Base-by-base conservation (phyloP, 441 rosid species). In the Euphorbia celastroides region DNA sequence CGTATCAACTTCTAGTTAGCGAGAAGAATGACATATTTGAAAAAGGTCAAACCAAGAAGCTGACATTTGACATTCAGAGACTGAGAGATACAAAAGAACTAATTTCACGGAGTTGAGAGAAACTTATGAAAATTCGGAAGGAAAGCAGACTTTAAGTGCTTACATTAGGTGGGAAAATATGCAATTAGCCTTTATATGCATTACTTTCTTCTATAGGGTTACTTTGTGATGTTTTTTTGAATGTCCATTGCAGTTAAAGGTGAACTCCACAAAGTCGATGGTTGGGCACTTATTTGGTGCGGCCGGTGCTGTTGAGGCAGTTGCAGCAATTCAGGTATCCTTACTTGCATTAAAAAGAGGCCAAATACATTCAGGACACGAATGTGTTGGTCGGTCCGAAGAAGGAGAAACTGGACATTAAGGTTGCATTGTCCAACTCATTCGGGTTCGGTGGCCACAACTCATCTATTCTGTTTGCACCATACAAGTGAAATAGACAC, bases 391-490 rank as follows among this genome's bases (percentile, higher is more conserved):
- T 90, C 60, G 99, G 99, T 60, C 82, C 95, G 5, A 81, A 81
- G 89, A 95, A 92, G 78, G 99, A 95, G 82, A 85, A 86, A 51
- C 58, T 95, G 68, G 75, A 95, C 44, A 72, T 95, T 12, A 92
- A 85, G 85, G 97, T 83, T 27, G 99, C 97, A 48, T 78, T 95
- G 66, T 95, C 97, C 30, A 95, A 92, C 73, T 95, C 99, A 6
- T 92, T 95, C 56, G 99, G 99, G 64, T 92, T 95, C 71, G 99
- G 98, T 26, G 99, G 99, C 72, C 99, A 92, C 81, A 95, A 95
- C 80, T 92, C 99, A 16, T 87, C 98, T 20, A 95, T 95, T 70
- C 73, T 95, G 71, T 87, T 95, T 70, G 87, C 88, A 11, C 98
- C 99, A 26, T 87, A 84, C 93, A 86, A 92, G 77, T 88, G 73